Base-by-base conservation (phyloP, 768 basidiomycete genomes). In the Auricularia heimuer region DNA sequence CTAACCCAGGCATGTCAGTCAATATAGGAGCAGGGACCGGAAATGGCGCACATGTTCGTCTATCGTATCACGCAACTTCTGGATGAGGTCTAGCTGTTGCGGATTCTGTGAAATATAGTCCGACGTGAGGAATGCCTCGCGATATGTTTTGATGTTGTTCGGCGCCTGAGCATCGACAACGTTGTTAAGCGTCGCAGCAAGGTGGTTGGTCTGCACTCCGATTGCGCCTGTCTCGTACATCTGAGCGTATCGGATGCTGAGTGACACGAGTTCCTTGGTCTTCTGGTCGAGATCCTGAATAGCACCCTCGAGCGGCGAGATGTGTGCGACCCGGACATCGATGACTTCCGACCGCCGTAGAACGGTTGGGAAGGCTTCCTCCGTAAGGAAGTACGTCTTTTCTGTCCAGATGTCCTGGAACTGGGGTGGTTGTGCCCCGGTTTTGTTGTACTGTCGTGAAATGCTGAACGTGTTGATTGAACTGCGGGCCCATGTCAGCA, bases 281-380 rank as follows among this genome's bases (percentile, higher is more conserved):
- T 89, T 92, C 67, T 81, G 79, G 68, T 89, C 85, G 29, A 98
- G 86, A 66, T 95, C 94, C 34, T 82, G 79, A 7, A 96, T 77
- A 1, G 95, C 94, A 63, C 81, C 88, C 69, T 93, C 88, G 21
- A 97, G 77, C 0, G 96, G 94, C 1, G 92, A 92, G 58, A 96
- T 85, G 73, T 95, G 90, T 62, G 85, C 78, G 21, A 88, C 77
- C 54, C 86, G 83, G 54, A 85, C 75, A 44, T 82, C 85, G 36
- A 92, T 78, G 54, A 98, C 84, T 71, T 97, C 94, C 1, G 92
- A 94, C 29, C 96, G 85, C 37, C 90, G 85, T 44, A 98, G 82
- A 2, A 98, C 90, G 0, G 94, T 94, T 0, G 96, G 96, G 77
- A 95, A 94, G 3, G 85, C 81, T 69, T 93, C 90, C 74, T 94